Base-by-base conservation (phyloP, 768 basidiomycete species). In the Cubamyces sp. region DNA sequence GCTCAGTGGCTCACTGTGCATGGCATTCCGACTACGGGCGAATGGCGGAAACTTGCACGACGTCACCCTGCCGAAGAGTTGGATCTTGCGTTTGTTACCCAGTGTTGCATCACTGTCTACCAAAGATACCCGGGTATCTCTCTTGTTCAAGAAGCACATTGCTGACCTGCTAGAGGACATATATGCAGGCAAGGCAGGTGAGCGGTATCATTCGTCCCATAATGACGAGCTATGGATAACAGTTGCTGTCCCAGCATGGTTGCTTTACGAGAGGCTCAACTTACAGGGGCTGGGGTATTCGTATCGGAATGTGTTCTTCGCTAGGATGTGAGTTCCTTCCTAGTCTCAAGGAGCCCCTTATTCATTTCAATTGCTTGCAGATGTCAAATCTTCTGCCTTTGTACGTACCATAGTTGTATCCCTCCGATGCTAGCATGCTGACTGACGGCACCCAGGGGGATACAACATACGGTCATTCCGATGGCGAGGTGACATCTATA, bases 41-140 rank as follows among this genome's bases (percentile, higher is more conserved):
- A 51, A 41, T 14, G 21, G 21, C 3, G 45, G 65, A 46, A 47
- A 64, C 16, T 69, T 85, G 0, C 81, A 87, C 66, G 74, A 76
- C 16, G 64, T 84, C 26, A 79, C 80, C 5, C 75, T 88, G 37
- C 87, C 87, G 0, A 78, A 78, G 2, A 81, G 78, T 54, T 88
- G 86, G 85, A 16, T 70, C 2, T 18, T 55, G 42, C 40, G 50
- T 2, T 26, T 66, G 1, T 3, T 54, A 0, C 53, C 43, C 4
- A 21, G 57, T 18, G 16, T 61, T 14, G 30, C 51, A 7, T 9
- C 15, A 7, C 30, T 64, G 34, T 30, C 6, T 3, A 23, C 39
- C 7, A 55, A 41, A 41, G 54, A 64, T 14, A 66, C 54, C 9
- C 40, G 43, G 6, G 25, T 64, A 5, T n/a, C 54, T 3, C 43